A percentile compares a stretch with the other conserved stretches of the same genome.
These are phyloP conservation scores for Echeveria elegans DNA, from an alignment of 164 flowering plant genomes.

Conservation along the genomic window DNA sequence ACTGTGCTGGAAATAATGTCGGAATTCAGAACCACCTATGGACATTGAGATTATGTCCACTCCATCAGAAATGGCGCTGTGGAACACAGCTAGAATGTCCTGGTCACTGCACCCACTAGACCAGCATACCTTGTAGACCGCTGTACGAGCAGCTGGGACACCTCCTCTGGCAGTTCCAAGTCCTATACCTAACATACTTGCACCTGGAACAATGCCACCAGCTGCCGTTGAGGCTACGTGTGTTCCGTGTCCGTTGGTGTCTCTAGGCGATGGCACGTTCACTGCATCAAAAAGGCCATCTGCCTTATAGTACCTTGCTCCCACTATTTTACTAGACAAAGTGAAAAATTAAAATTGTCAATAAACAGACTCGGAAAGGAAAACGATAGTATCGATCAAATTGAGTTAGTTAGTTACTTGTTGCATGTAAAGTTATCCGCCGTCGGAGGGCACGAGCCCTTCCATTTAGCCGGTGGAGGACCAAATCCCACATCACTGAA, in stretches of 20 bases:
- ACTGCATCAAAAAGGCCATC: background rate
- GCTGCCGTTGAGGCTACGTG: slow-evolving; percentile 54
- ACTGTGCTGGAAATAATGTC: too few relatives aligned
- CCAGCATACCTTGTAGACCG: slow-evolving; percentile 40
- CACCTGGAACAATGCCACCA: slow-evolving; percentile 22
- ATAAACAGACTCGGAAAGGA: background rate
- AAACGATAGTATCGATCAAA: background rate
- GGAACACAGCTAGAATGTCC: slow-evolving; percentile 42
- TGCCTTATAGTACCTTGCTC: slow-evolving; percentile 26
- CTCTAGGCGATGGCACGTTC: slow-evolving; percentile 22
- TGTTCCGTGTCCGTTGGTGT: slow-evolving; percentile 38
- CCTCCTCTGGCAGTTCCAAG: slow-evolving; percentile 46
- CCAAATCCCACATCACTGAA: slow-evolving; percentile 44
- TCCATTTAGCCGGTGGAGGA: slow-evolving; percentile 47
- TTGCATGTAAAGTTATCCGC: slow-evolving; percentile 50
- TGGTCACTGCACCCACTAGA: slow-evolving; percentile 17
- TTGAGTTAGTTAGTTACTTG: slow-evolving; percentile 25
- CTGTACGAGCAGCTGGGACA: slow-evolving; percentile 44
- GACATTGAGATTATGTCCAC: slow-evolving; percentile 39
- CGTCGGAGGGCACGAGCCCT: slow-evolving; percentile 31
- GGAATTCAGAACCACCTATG: background rate
- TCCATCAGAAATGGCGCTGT: slow-evolving; percentile 45
- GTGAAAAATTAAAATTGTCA: background rate
- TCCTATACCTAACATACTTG: slow-evolving; percentile 27
- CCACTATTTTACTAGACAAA: slow-evolving; percentile 39